phyloP scores from a whole-genome alignment of 2,329 filamentous ascomycete genomes.

The Basipetospora chlamydospora region DNA sequence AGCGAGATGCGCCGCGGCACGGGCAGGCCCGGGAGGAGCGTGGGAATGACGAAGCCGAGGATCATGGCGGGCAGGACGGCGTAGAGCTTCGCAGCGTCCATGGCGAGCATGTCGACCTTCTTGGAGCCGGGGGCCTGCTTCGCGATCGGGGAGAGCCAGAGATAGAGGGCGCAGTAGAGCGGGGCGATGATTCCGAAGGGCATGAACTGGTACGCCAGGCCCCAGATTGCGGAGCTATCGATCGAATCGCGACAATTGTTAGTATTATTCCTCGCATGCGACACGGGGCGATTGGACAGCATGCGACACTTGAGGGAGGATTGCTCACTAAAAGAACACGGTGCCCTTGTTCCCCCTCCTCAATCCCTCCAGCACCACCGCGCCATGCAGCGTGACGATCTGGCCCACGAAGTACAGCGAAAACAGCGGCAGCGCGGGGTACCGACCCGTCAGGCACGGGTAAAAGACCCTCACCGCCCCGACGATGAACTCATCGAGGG shows the following conservation, averaged over 20 bases:
- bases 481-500: conserved; percentile 9
- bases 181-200: conserved; percentile 12
- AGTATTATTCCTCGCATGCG: neutral
- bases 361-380: conserved; percentile 10
- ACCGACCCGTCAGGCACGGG: conserved; percentile 8
- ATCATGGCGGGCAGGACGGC: conserved; percentile 7
- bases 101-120: conserved; percentile 6
- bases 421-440: conserved; percentile 9
- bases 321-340: conserved; percentile 9
- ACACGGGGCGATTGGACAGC: neutral
- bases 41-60: conserved; percentile 11
- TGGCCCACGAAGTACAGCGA: conserved; percentile 11
- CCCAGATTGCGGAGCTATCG: conserved; percentile 11
- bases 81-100: conserved; percentile 7
- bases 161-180: conserved; percentile 11
- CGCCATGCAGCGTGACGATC: conserved; percentile 9
- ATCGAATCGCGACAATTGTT: neutral
- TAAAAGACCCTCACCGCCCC: conserved; percentile 10
- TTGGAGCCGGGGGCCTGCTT: conserved; percentile 5
- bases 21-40: conserved; percentile 9
- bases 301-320: too few relatives aligned
- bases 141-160: conserved; percentile 11
- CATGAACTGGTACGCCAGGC: conserved; percentile 11
- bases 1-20: conserved; percentile 8
- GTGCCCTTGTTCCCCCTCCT: conserved; percentile 10